These are phyloP conservation scores for Mycena galopus DNA, from an alignment of 768 basidiomycete genomes.

Conservation along the genomic window DNA sequence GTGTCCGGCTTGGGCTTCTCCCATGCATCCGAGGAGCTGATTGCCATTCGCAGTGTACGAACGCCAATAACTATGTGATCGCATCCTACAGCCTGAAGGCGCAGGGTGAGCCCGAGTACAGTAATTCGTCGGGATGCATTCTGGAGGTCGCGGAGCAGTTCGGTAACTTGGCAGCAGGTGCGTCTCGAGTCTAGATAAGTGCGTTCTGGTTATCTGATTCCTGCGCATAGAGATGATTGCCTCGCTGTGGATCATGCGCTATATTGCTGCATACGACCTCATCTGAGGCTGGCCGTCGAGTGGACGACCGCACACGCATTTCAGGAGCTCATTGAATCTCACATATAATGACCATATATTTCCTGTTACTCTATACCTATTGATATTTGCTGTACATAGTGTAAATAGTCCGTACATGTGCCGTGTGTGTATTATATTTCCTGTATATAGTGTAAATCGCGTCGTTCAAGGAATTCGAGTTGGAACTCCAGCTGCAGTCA, in stretches of 20 bases:
- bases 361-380: neutral
- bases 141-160: conserved; percentile 74
- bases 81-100: conserved; percentile 72
- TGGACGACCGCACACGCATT: neutral
- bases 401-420: neutral
- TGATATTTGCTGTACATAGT: neutral
- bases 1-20: conserved; percentile 43
- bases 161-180: conserved; percentile 68
- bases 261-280: conserved; percentile 63
- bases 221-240: conserved; percentile 66
- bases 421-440: neutral
- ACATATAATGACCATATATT: neutral
- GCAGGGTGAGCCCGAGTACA: conserved; percentile 67
- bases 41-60: conserved; percentile 62
- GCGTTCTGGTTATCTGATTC: conserved; percentile 11
- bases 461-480: too few relatives aligned
- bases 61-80: conserved; percentile 62
- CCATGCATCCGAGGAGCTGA: neutral
- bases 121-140: conserved; percentile 69
- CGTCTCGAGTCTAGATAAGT: conserved; percentile 34
- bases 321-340: neutral
- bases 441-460: neutral
- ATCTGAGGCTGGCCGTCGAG: neutral
- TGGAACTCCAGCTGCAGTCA: too few relatives aligned
- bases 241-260: conserved; percentile 73